These are phyloP conservation scores for Clarireedia sp. DNA, from an alignment of 2,329 filamentous ascomycete genomes.

Conservation along the genomic window DNA sequence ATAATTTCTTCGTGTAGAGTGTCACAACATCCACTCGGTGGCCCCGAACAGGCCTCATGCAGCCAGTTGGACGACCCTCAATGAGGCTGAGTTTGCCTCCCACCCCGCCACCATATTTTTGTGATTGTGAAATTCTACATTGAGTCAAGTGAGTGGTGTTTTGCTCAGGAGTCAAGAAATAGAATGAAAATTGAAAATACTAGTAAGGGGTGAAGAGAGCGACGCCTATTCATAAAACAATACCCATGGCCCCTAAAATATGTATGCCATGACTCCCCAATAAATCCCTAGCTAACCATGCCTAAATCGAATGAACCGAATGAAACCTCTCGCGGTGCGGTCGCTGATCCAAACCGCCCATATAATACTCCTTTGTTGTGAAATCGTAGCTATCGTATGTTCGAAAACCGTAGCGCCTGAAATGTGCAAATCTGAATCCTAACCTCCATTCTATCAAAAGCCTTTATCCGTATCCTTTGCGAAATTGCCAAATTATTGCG, in stretches of 20 bases:
- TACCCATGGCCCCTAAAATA: background rate
- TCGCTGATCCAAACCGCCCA: background rate
- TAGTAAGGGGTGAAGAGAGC: background rate
- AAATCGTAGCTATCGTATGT: conserved; percentile 26
- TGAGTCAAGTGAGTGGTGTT: no score
- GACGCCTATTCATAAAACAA: background rate
- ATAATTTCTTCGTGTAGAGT: no score
- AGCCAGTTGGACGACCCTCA: no score
- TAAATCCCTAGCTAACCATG: background rate
- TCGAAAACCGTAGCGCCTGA: conserved; percentile 20
- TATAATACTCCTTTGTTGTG: conserved; percentile 22
- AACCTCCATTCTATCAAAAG: background rate
- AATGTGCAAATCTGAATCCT: conserved; percentile 16
- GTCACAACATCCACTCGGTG: no score
- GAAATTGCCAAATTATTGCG: conserved; percentile 38
- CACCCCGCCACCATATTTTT: no score
- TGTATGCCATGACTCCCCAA: conserved; percentile 1
- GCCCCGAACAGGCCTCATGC: no score
- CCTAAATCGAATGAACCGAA: background rate
- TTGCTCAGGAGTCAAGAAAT: background rate
- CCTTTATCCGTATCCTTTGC: conserved; percentile 9
- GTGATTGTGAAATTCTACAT: no score
- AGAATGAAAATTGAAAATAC: background rate
- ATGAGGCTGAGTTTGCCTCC: no score
- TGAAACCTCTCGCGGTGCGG: background rate